phyloP scores from a whole-genome alignment of 345 rosid species.

The Euphorbia peplus region DNA sequence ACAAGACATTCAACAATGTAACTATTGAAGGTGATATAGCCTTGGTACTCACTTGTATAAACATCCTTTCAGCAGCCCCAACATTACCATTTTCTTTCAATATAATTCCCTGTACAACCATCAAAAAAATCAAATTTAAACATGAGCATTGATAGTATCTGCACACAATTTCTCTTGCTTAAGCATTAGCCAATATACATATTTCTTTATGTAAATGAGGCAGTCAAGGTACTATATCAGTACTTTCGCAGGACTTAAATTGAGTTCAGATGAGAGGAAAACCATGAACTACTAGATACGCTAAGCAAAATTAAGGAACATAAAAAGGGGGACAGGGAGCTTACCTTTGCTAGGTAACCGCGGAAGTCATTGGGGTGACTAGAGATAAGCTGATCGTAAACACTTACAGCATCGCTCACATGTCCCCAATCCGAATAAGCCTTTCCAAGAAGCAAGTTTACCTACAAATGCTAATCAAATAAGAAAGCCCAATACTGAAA shows the following conservation, averaged over 20 bases:
- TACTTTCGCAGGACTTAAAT: background rate
- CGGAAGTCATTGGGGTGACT: slow-evolving; percentile 80
- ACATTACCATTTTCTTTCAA: slow-evolving; percentile 75
- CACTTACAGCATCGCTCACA: slow-evolving; percentile 81
- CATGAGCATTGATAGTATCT: too few species aligned
- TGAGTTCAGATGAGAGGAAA: background rate
- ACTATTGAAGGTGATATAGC: background rate
- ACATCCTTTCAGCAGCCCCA: slow-evolving; percentile 97
- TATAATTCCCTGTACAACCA: slow-evolving; percentile 68
- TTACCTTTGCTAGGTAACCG: slow-evolving; percentile 93
- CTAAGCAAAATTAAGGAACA: background rate
- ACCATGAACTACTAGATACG: background rate
- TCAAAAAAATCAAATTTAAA: background rate
- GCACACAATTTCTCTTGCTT: too few species aligned
- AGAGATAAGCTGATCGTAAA: slow-evolving; percentile 76
- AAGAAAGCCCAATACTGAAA: background rate
- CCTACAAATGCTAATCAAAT: slow-evolving; percentile 38
- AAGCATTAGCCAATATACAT: too few species aligned
- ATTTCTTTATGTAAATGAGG: too few species aligned
- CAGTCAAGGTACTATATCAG: too few species aligned
- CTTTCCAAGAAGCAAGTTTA: slow-evolving; percentile 89
- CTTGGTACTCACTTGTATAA: slow-evolving; percentile 70
- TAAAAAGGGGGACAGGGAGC: background rate
- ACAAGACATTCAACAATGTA: background rate
- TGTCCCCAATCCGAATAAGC: slow-evolving; percentile 95